Evolutionary conservation across 768 basidiomycete genomes (phyloP), one percentile per base, ranked within the genome.

Genomic region (Mycena floridula): DNA sequence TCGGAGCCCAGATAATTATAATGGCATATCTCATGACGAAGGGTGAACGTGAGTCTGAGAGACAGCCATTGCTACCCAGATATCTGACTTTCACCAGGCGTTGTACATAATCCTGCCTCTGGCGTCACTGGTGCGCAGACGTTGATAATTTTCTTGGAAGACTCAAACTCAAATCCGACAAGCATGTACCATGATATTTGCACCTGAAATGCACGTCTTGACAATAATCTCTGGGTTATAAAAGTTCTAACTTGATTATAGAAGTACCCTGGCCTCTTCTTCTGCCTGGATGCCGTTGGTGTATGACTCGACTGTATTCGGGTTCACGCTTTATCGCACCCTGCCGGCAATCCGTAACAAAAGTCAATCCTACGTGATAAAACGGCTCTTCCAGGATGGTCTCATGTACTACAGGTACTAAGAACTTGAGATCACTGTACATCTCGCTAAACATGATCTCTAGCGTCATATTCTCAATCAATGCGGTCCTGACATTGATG

Each of bases 231-330:
- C n/a, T n/a, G n/a, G n/a, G n/a, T n/a, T n/a, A n/a, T n/a, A n/a
- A n/a, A n/a, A n/a, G n/a, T n/a, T n/a, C n/a, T n/a, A n/a, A n/a
- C n/a, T n/a, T n/a, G 37, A n/a, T 13, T 35, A 37, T 39, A 72
- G 69, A 54, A 67, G 66, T 35, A 49, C 40, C 25, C 46, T 61
- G 7, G 66, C 71, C 11, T 68, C 79, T 24, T 61, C 80, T 47
- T 73, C 71, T 2, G 74, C 73, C 1, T 76, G 73, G 73, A 52
- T 76, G 1, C 74, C 74, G 4, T 62, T 76, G 32, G 57, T 72
- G 16, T 76, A 74, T 45, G 71, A 76, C 45, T 74, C 70, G 1
- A 60, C 67, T 37, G 59, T 73, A 21, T 59, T 74, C 36, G 52
- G 47, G 4, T 53, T 74, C 15, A 73, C 70, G 0, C 51, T 74